These are phyloP conservation scores for Aspergillus terreus DNA, from an alignment of 2,329 filamentous ascomycete species.

Conservation along the genomic window DNA sequence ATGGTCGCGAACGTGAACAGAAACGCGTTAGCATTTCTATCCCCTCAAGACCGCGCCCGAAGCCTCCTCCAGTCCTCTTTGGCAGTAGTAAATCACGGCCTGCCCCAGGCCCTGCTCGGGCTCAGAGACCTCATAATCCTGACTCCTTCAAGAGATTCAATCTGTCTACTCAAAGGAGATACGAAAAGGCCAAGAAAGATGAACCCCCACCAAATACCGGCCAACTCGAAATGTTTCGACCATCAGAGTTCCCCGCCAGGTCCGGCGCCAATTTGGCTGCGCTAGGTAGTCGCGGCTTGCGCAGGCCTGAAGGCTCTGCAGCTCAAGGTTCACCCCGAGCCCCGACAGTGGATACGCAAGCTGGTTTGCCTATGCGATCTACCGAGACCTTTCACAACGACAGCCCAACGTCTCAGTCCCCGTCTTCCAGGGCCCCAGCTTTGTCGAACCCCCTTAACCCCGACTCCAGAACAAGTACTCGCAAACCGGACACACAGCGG, in stretches of 20 bases:
- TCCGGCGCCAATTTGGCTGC: slow-evolving; percentile 1
- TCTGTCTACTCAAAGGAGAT: slow-evolving; percentile 24
- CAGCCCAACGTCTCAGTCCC: background rate
- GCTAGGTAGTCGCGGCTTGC: background rate
- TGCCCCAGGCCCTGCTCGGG: background rate
- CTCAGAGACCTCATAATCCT: slow-evolving; percentile 7
- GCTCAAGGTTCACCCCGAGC: too few species aligned
- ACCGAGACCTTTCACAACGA: too few species aligned
- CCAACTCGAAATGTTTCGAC: slow-evolving; percentile 33
- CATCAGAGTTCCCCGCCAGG: slow-evolving; percentile 28
- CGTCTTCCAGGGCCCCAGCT: too few species aligned
- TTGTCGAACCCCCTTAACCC: too few species aligned
- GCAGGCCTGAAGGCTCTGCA: background rate
- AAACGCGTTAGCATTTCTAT: background rate
- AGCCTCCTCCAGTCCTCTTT: slow-evolving; percentile 15
- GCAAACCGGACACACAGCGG: background rate
- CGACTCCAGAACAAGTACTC: too few species aligned
- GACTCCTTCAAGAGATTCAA: slow-evolving; percentile 15
- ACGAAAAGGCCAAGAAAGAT: slow-evolving; percentile 28
- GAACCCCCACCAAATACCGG: slow-evolving; percentile 36
- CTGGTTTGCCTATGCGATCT: too few species aligned
- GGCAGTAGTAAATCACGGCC: slow-evolving; percentile 7
- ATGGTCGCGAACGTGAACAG: too few species aligned
- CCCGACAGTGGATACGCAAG: too few species aligned
- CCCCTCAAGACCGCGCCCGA: background rate